These are phyloP conservation scores for Nigrospora osmanthi DNA, from an alignment of 2,329 filamentous ascomycete species.

Conservation along the genomic window DNA sequence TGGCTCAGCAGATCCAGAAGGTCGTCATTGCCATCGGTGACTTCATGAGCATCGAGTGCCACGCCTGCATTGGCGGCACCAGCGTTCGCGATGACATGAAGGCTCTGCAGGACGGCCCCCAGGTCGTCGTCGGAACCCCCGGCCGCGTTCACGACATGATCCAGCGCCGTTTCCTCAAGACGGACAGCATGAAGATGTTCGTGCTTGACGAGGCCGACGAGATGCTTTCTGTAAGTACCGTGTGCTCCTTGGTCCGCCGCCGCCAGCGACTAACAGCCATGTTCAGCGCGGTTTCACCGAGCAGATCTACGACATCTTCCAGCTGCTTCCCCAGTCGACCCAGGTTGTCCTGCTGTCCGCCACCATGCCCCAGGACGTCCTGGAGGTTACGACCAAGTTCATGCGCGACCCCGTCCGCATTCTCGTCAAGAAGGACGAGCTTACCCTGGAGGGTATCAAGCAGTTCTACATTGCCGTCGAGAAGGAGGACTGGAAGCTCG, in stretches of 20 bases:
- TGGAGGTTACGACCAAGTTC: constrained; percentile 99
- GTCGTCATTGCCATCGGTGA: constrained; percentile 97
- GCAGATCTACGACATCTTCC: constrained; percentile 99
- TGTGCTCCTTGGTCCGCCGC: constrained; percentile 1
- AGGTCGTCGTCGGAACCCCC: constrained; percentile 95
- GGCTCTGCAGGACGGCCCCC: constrained; percentile 89
- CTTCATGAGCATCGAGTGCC: constrained; percentile 99
- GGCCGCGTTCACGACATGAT: constrained; percentile 99
- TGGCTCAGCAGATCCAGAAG: constrained; percentile 99
- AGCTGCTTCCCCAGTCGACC: constrained; percentile 93
- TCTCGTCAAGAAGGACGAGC: constrained; percentile 98
- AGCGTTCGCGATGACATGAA: constrained; percentile 98
- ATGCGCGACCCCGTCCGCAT: constrained; percentile 99
- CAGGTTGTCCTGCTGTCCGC: constrained; percentile 97
- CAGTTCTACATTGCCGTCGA: constrained; percentile 99
- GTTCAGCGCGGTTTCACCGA: constrained; percentile 91
- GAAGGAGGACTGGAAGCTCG: constrained; percentile 99
- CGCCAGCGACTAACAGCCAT: constrained; percentile 22
- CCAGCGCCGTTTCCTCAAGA: constrained; percentile 93
- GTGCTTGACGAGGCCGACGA: constrained; percentile 99
- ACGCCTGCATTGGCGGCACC: constrained; percentile 98
- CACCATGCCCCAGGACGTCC: constrained; percentile 97
- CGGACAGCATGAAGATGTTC: constrained; percentile 99
- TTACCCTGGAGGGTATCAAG: constrained; percentile 99
- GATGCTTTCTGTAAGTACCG: constrained; percentile 75